These are phyloP conservation scores for Naganishia antarctica DNA, from an alignment of 768 basidiomycete species.

Conservation along the genomic window DNA sequence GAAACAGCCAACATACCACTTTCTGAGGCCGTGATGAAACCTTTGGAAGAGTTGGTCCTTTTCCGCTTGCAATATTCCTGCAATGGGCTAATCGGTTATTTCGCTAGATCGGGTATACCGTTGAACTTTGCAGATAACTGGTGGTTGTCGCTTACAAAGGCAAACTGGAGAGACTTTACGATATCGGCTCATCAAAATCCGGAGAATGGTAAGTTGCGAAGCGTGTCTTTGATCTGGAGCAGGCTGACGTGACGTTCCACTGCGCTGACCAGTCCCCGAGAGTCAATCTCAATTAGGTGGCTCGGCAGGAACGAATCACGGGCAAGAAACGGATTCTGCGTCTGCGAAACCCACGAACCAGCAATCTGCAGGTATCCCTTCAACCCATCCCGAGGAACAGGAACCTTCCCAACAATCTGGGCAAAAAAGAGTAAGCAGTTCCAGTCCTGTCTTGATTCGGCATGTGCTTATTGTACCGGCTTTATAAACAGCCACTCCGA, in stretches of 20 bases:
- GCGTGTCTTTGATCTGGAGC: too few relatives aligned
- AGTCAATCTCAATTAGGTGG: not conserved
- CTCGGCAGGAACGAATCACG: not conserved
- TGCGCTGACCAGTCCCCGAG: not conserved
- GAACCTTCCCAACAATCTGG: not conserved
- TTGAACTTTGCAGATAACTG: conserved; percentile 17
- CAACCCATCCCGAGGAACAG: conserved; percentile 28
- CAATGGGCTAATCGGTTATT: not conserved
- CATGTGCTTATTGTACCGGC: too few relatives aligned
- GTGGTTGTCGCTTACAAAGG: conserved; percentile 18
- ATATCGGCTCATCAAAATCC: not conserved
- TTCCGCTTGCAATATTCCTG: not conserved
- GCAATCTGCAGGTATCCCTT: conserved; percentile 24
- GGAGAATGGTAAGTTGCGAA: not conserved
- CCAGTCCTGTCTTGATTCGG: too few relatives aligned
- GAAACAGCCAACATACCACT: not conserved
- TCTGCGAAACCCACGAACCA: not conserved
- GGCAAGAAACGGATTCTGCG: not conserved
- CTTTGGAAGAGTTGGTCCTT: conserved; percentile 4
- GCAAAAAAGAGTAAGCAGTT: not conserved
- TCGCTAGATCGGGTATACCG: conserved; percentile 5
- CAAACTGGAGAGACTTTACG: conserved; percentile 4
- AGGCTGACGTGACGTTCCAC: too few relatives aligned
- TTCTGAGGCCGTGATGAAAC: conserved; percentile 2
- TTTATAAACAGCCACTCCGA: conserved; percentile 9